Base-by-base conservation (phyloP, 2,329 filamentous ascomycete species). In the Hymenoscyphus fraxineus region DNA sequence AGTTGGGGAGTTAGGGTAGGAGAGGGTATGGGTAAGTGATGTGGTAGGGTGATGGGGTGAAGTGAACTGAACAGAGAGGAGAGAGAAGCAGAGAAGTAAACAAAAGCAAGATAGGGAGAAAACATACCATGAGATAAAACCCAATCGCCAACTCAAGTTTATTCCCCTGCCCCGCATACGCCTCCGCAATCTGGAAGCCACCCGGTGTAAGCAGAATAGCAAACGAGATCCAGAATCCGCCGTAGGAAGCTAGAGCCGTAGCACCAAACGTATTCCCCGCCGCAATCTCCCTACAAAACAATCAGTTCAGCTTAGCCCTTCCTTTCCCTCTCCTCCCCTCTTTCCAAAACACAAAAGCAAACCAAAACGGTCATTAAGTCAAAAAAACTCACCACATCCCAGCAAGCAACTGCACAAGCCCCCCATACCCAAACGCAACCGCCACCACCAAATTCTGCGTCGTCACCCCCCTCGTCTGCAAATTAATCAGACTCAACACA, bases 361-460 rank as follows among this genome's bases (percentile, higher is more conserved):
- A 12, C 16, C 7, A 44, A 41, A 19, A 40, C 7, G n/a, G 32
- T 1, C 5, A n/a, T 7, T 35, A 10, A 35, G 35, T 35, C 6
- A 35, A 10, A n/a, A 41, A 0, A 22, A 75, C 74, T 61, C 80
- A 85, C 85, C 85, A 88, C 85, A 90, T 88, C 72, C 88, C 88
- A 58, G 87, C 86, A 61, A 89, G 77, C 72, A 90, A 77, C 74
- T 90, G 88, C n/a, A 88, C 82, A 7, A 88, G 78, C 64, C 88
- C 88, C 74, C 88, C 88, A 74, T 89, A 89, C 61, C 80, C 85
- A 70, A 83, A 85, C 6, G 85, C 84, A n/a, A 82, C 74, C 12
- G 79, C 81, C 55, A 87, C 77, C 41, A 87, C 82, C 40, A 88
- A 79, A 70, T 81, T 85, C 2, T 83, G 82, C 31, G 70, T 70